Conservation (phyloP, 345 rosid genomes). For the Limnanthes douglasii region DNA sequence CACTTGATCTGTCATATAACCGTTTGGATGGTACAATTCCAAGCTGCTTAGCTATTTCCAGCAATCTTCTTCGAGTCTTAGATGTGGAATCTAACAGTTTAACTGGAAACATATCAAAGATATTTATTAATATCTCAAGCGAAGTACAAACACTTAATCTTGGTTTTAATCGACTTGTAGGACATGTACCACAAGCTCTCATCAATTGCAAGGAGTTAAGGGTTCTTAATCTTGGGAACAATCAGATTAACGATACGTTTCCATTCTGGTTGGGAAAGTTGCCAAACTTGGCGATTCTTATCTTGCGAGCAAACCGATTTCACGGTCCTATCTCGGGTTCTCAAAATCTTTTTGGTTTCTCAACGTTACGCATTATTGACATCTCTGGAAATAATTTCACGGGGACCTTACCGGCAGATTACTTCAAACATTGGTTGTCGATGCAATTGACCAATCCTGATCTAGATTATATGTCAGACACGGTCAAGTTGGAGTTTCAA, state of each 20-base stretch:
- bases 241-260: conserved; percentile 1
- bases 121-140: too few species aligned
- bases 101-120: too few species aligned
- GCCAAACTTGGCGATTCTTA: not conserved
- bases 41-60: too few species aligned
- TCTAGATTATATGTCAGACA: not conserved
- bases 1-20: too few species aligned
- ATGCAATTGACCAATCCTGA: not conserved
- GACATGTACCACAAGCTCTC: conserved; percentile 6
- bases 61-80: too few species aligned
- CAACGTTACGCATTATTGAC: not conserved
- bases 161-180: conserved; percentile 6
- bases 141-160: too few species aligned
- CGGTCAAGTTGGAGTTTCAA: not conserved
- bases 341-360: not conserved
- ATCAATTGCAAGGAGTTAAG: conserved; percentile 2
- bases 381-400: conserved; percentile 1
- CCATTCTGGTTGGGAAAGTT: conserved; percentile 6
- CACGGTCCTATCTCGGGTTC: too few species aligned
- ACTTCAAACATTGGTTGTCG: not conserved
- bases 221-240: conserved; percentile 1
- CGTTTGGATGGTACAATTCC: too few species aligned
- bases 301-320: conserved; percentile 2
- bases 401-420: not conserved
- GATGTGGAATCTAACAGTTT: too few species aligned